phyloP scores from a whole-genome alignment of 2,329 filamentous ascomycete species.

The Ceratocystis cubensis region DNA sequence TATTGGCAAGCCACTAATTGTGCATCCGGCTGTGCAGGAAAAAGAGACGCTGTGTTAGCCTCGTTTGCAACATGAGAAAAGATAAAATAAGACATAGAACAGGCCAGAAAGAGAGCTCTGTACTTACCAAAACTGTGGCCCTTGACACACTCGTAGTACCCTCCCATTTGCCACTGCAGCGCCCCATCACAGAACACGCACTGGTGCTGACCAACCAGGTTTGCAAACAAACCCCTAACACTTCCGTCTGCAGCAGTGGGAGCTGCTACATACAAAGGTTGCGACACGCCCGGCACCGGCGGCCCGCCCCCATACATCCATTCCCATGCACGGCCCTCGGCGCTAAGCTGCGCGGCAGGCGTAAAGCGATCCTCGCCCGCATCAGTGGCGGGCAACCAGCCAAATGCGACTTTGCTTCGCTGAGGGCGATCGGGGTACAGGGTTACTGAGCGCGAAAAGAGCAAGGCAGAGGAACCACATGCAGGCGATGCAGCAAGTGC shows the following conservation, averaged over 20 bases:
- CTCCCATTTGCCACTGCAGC: conserved; percentile 27
- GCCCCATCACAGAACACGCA: conserved; percentile 38
- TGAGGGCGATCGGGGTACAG: conserved; percentile 36
- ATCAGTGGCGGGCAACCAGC: conserved; percentile 20
- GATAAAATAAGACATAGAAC: neutral
- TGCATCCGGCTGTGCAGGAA: conserved; percentile 36
- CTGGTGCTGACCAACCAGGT: conserved; percentile 26
- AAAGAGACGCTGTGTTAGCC: neutral
- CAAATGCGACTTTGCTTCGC: conserved; percentile 31
- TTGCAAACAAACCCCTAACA: conserved; percentile 5
- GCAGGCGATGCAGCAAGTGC: conserved; percentile 41
- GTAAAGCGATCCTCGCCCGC: neutral
- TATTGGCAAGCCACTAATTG: conserved; percentile 42
- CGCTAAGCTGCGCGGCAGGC: neutral
- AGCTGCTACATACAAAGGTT: conserved; percentile 22
- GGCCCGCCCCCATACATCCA: conserved; percentile 46
- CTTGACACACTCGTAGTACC: conserved; percentile 31
- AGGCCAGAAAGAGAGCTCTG: neutral
- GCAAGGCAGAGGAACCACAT: conserved; percentile 38
- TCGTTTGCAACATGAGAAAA: conserved; percentile 15
- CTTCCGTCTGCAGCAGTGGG: conserved; percentile 11
- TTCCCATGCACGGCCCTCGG: conserved; percentile 44
- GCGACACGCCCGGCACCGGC: conserved; percentile 33
- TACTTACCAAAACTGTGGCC: conserved; percentile 33
- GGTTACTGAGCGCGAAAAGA: conserved; percentile 39